phyloP scores from a whole-genome alignment of 148 eudicot genomes.

The Simmondsia chinensis region DNA sequence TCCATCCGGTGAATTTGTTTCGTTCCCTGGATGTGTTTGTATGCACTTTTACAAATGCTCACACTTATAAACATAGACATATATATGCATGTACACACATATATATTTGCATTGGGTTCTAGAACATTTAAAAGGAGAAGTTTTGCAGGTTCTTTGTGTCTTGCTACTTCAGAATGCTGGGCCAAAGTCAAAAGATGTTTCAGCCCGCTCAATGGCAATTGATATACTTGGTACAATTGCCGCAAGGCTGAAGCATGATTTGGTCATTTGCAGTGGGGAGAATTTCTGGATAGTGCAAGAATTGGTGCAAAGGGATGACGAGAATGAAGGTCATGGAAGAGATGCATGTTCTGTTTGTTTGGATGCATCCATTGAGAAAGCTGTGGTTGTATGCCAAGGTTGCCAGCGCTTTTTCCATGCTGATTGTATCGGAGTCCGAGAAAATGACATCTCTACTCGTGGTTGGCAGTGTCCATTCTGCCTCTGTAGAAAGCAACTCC shows the following conservation, averaged over 20 bases:
- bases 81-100: too few species aligned
- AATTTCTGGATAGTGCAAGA: constrained; percentile 73
- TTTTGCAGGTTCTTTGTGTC: constrained; percentile 91
- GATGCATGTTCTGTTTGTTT: constrained; percentile 65
- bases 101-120: too few species aligned
- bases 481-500: constrained; percentile 62
- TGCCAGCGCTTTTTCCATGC: constrained; percentile 78
- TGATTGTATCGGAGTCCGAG: constrained; percentile 72
- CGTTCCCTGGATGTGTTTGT: too few species aligned
- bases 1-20: too few species aligned
- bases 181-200: constrained; percentile 75
- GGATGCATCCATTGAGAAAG: constrained; percentile 44
- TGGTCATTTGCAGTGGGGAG: constrained; percentile 51
- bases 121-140: constrained; percentile 15
- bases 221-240: constrained; percentile 94
- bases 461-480: constrained; percentile 66
- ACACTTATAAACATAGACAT: too few species aligned
- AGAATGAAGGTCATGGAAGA: constrained; percentile 23
- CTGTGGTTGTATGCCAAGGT: constrained; percentile 61
- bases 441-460: constrained; percentile 45
- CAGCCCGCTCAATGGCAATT: constrained; percentile 82
- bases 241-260: constrained; percentile 85
- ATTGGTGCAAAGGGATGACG: constrained; percentile 25
- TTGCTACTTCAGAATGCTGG: constrained; percentile 97
- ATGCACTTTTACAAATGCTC: too few species aligned